Evolutionary conservation across 1,284 basidiomycete species (phyloP), one percentile per base, ranked within the genome.

Genomic region (Rhizoctonia solani): DNA sequence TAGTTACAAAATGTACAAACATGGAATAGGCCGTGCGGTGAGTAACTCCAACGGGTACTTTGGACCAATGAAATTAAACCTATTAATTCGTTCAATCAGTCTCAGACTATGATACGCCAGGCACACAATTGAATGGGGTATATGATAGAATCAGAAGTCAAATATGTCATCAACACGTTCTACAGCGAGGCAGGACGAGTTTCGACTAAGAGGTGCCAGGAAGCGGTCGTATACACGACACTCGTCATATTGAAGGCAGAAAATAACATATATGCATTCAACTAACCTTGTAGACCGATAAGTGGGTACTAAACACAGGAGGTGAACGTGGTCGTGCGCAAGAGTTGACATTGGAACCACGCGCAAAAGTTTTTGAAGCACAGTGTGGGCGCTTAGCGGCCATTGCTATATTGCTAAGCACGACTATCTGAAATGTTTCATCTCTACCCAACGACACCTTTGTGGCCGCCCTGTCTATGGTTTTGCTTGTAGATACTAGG

Each of bases 191-290:
- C 61, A 66, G 54, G 46, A 66, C 61, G 61, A 50, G 30, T 66
- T 47, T 66, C 61, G 61, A 66, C 61, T 66, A 66, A 66, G 61
- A 66, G 61, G 61, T 66, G 61, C 61, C 61, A 66, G 61, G 37
- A 52, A 41, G 25, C 50, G 61, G 39, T 52, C 50, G 42, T 46
- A 66, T 19, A 47, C 41, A 65, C 61, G 61, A 54, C 61, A 66
- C 61, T 66, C 61, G 61, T 66, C 61, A 66, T 66, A 30, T 49
- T 21, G 14, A 29, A 29, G 47, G 52, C 1, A 27, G 32, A 16
- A 25, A 19, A 32, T 8, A 27, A 16, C 21, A 34, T 54, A 8
- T n/a, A 54, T 27, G 25, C 27, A 13, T 23, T 21, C 11, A 29
- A 23, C 52, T 66, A 29, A 66, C 61, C 61, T 54, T 37, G 49